Conservation (phyloP, 2,329 filamentous ascomycete species). For the Dactylellina leptospora region DNA sequence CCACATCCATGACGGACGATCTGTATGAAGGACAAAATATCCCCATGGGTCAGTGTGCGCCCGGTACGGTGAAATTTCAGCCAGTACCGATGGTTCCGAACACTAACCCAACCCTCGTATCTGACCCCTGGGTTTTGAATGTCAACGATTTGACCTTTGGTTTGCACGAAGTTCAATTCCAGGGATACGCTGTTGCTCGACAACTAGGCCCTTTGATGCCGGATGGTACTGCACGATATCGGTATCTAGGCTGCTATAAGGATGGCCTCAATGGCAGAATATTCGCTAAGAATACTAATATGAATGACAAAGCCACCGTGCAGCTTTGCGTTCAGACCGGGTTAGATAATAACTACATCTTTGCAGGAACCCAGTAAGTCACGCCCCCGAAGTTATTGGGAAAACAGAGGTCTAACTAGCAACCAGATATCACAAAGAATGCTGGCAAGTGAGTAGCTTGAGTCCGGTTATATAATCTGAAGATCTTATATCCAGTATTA, state of each 20-base stretch:
- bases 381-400: neutral
- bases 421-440: slow-evolving; percentile 54
- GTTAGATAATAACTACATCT: slow-evolving; percentile 57
- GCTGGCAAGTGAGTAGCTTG: slow-evolving; percentile 18
- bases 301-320: slow-evolving; percentile 58
- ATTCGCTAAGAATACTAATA: slow-evolving; percentile 58
- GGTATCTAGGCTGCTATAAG: slow-evolving; percentile 61
- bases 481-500: slow-evolving; percentile 58
- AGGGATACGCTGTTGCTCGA: slow-evolving; percentile 58
- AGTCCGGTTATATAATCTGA: neutral
- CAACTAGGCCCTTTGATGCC: slow-evolving; percentile 60
- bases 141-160: slow-evolving; percentile 62
- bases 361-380: slow-evolving; percentile 59
- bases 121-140: slow-evolving; percentile 61
- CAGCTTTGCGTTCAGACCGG: slow-evolving; percentile 59
- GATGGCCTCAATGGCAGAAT: slow-evolving; percentile 60
- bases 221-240: slow-evolving; percentile 57
- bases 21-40: slow-evolving; percentile 60
- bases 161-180: slow-evolving; percentile 59
- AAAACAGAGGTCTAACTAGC: neutral
- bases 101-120: slow-evolving; percentile 55
- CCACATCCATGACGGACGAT: slow-evolving; percentile 58
- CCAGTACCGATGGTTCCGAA: slow-evolving; percentile 48
- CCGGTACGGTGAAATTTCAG: slow-evolving; percentile 59
- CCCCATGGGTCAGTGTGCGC: slow-evolving; percentile 57